Evolutionary conservation across 2,329 filamentous ascomycete species (phyloP), one percentile per base, ranked within the genome.

Genomic region (Exophiala aquamarina): DNA sequence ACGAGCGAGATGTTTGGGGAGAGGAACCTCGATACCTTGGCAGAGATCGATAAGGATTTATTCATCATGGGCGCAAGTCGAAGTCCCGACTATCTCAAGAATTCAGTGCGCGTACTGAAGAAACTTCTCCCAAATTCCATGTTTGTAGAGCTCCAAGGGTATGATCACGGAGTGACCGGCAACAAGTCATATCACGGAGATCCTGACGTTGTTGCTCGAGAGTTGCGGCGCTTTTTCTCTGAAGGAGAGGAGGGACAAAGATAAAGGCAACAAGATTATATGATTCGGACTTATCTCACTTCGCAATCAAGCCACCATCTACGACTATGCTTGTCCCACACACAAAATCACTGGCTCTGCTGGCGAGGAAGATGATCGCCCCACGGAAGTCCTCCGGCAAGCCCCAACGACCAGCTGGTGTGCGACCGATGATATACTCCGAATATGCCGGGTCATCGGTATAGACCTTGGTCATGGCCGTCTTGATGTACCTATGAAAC

Each of bases 401-500:
- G 3, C 44, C 44, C 44, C 44, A 47, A 8, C 44, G 17, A 6
- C 31, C n/a, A 4, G 21, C 13, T 5, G 37, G 13, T 4, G 44
- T 42, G 13, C 44, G 15, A 4, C 28, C 29, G 2, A 18, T 15
- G 19, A 47, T 36, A 17, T 28, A 18, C 19, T 35, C 19, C 4
- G 20, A 15, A 19, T 43, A 47, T 4, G 32, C 38, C 8, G 28
- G 19, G 15, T 47, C 38, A 6, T 36, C 13, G 9, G 13, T 21
- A n/a, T 43, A 20, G 19, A 18, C 18, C 21, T 42, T 23, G 5
- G 15, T 18, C 44, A 47, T 47, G 6, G 13, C 13, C n/a, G 44
- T 42, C 13, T 41, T 20, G 13, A 47, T 47, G 14, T 23, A 31
- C 17, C 20, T 38, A 15, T 14, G 0, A 89, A 89, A 1, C 89